Evolutionary conservation across 139 green algal genomes (phyloP).

Genomic region (Chlorella ohadii): DNA sequence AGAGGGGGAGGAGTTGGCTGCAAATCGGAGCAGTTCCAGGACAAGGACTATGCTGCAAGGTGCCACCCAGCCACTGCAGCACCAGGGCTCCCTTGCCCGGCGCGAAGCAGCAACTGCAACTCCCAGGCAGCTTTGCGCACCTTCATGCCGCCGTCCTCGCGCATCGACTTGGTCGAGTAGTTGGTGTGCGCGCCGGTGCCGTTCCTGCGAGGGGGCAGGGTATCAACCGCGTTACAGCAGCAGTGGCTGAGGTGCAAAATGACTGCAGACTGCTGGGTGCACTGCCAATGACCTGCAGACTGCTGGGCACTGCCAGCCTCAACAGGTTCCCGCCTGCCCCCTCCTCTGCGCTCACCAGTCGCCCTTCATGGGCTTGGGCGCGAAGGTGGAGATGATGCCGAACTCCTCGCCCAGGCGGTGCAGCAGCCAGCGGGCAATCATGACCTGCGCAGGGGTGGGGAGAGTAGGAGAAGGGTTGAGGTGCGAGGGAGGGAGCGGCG

Average conservation of each 20-base stretch:
- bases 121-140: no score
- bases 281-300: no score
- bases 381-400: slow-evolving; percentile 78
- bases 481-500: background rate
- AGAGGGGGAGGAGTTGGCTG: no score
- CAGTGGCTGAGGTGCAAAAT: background rate
- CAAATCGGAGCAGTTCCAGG: no score
- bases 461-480: background rate
- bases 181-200: slow-evolving; percentile 93
- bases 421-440: slow-evolving; percentile 84
- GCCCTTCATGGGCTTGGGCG: slow-evolving; percentile 90
- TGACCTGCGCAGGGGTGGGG: slow-evolving; percentile 50
- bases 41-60: no score
- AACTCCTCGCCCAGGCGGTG: slow-evolving; percentile 84
- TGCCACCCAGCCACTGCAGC: no score
- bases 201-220: slow-evolving; percentile 28
- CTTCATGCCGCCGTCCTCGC: slow-evolving; percentile 83
- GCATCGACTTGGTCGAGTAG: slow-evolving; percentile 90
- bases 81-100: no score
- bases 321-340: background rate
- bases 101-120: no score
- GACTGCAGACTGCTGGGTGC: no score
- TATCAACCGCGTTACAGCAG: no score
- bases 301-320: no score
- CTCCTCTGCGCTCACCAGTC: slow-evolving; percentile 70